A percentile compares a stretch with the other conserved stretches of the same genome.
phyloP scores from a whole-genome alignment of 805 yeast species.

The Yamadazyma endophytica region DNA sequence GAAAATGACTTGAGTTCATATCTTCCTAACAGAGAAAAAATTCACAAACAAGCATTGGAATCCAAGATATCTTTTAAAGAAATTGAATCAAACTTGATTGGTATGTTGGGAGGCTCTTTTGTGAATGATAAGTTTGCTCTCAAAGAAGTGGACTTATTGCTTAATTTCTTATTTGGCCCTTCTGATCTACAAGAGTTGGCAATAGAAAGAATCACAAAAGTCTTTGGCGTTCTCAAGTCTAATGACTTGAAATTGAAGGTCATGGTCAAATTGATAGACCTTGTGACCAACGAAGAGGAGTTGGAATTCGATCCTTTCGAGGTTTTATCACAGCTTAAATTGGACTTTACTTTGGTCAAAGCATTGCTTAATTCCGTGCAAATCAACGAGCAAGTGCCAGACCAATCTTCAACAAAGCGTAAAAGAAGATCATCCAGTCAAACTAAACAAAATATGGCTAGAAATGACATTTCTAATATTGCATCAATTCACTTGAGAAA shows the following conservation, averaged over 20 bases:
- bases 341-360: constrained; percentile 56
- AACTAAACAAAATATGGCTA: constrained; percentile 70
- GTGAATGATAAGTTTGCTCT: constrained; percentile 48
- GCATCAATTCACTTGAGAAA: constrained; percentile 78
- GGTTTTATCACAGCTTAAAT: constrained; percentile 48
- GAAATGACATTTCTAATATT: constrained; percentile 62
- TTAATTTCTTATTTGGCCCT: constrained; percentile 42
- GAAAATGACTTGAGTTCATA: constrained; percentile 26
- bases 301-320: constrained; percentile 37
- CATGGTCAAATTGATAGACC: constrained; percentile 42
- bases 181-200: constrained; percentile 40
- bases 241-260: constrained; percentile 54
- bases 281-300: constrained; percentile 29
- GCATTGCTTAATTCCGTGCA: constrained; percentile 57
- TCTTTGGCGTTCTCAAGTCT: constrained; percentile 53
- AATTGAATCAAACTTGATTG: constrained; percentile 56
- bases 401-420: constrained; percentile 61
- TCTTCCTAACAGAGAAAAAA: constrained; percentile 36
- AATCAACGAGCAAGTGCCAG: constrained; percentile 45
- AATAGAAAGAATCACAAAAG: constrained; percentile 45
- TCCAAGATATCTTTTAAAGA: constrained; percentile 44
- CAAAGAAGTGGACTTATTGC: constrained; percentile 58
- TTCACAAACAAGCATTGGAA: constrained; percentile 39
- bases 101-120: constrained; percentile 47
- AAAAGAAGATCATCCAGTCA: constrained; percentile 78